phyloP scores from a whole-genome alignment of 2,329 filamentous ascomycete genomes.

The Chrysosporium queenslandicum region DNA sequence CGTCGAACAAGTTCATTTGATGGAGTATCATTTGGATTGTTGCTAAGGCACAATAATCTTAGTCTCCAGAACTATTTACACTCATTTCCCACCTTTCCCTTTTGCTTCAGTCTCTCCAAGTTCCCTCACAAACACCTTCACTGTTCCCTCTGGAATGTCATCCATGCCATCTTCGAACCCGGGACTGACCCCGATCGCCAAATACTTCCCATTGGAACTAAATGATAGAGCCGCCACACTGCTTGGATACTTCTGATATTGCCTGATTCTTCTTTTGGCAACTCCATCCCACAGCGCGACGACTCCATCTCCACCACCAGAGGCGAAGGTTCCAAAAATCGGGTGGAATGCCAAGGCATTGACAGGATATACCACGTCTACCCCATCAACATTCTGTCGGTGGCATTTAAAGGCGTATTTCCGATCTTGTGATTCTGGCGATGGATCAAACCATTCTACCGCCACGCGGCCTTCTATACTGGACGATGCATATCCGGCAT shows the following conservation, averaged over 20 bases:
- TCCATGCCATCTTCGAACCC: constrained; percentile 84
- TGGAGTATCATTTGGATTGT: too few relatives aligned
- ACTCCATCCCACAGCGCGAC: constrained; percentile 91
- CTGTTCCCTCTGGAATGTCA: constrained; percentile 58
- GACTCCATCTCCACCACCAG: constrained; percentile 78
- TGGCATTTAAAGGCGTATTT: constrained; percentile 99
- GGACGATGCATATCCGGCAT: constrained; percentile 82
- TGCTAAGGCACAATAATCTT: too few relatives aligned
- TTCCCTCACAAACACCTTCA: constrained; percentile 72
- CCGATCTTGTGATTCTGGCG: constrained; percentile 70
- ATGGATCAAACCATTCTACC: constrained; percentile 96
- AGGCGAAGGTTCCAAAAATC: constrained; percentile 71
- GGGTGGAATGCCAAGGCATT: constrained; percentile 86
- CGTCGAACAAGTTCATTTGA: too few relatives aligned
- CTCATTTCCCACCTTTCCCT: constrained; percentile 64
- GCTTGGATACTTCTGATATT: constrained; percentile 75
- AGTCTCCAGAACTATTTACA: too few relatives aligned
- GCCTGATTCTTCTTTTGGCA: constrained; percentile 77
- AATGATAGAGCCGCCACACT: constrained; percentile 71
- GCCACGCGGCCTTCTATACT: constrained; percentile 93
- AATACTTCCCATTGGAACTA: constrained; percentile 62
- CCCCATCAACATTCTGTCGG: constrained; percentile 58
- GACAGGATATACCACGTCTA: constrained; percentile 81
- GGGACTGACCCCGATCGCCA: constrained; percentile 73
- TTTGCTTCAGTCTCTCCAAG: constrained; percentile 80